Evolutionary conservation across 2,329 filamentous ascomycete species (phyloP).

Genomic region (Aureobasidium melanogenum): DNA sequence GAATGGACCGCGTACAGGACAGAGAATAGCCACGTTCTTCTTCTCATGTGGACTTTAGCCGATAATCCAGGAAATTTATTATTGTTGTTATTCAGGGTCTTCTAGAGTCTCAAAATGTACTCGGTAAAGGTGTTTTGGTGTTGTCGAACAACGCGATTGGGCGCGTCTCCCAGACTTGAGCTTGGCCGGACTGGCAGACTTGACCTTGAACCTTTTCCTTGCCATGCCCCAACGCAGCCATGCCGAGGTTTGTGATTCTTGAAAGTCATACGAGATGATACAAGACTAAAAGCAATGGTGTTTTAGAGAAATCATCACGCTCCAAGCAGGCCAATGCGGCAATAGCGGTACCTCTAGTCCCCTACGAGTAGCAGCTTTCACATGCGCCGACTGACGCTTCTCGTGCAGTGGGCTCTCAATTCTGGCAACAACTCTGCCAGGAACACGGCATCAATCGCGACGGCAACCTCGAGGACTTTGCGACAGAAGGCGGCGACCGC

Average conservation of each 20-base stretch:
- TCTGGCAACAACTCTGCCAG: slow-evolving; percentile 97
- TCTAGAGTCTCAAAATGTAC: too few species aligned
- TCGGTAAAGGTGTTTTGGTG: not conserved
- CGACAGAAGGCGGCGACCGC: slow-evolving; percentile 91
- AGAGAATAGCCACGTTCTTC: not conserved
- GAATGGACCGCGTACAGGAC: not conserved
- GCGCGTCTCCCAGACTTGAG: slow-evolving; percentile 3
- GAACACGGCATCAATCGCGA: slow-evolving; percentile 98
- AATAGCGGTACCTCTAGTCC: slow-evolving; percentile 76
- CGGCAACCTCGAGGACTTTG: slow-evolving; percentile 94
- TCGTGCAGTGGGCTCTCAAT: slow-evolving; percentile 76
- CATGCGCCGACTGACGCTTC: slow-evolving; percentile 23
- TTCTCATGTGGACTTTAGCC: not conserved
- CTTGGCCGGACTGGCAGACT: not conserved
- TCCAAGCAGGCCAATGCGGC: slow-evolving; percentile 98
- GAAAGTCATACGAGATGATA: not conserved
- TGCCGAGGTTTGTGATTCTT: slow-evolving; percentile 4
- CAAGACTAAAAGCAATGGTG: slow-evolving; percentile 11
- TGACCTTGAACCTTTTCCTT: not conserved
- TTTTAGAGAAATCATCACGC: slow-evolving; percentile 91
- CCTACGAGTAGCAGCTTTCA: not conserved
- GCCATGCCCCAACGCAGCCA: slow-evolving; percentile 1
- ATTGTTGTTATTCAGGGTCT: not conserved
- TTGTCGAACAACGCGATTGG: not conserved
- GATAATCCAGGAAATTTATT: not conserved